These are phyloP conservation scores for Aegilops tauschii DNA, from an alignment of 176 grass and related monocot species.

Conservation along the genomic window DNA sequence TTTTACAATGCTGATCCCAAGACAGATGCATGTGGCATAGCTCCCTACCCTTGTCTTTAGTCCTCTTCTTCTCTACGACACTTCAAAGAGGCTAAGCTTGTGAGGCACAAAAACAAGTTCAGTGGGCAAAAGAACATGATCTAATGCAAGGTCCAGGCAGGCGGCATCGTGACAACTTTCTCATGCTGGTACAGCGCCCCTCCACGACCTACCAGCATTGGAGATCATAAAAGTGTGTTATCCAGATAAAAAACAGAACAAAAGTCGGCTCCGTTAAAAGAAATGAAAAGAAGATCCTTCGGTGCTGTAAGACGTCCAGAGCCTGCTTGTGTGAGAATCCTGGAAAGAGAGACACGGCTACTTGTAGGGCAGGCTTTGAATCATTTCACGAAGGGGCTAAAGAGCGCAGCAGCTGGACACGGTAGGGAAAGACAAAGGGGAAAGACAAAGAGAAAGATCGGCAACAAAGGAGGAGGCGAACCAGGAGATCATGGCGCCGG, in stretches of 20 bases:
- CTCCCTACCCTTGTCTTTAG: conserved; percentile 30
- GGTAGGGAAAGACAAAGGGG: conserved; percentile 46
- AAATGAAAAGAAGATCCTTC: conserved; percentile 44
- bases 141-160: conserved; percentile 12
- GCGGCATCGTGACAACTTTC: conserved; percentile 31
- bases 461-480: conserved; percentile 39
- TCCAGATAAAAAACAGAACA: conserved; percentile 28
- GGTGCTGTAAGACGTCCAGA: conserved; percentile 53
- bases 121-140: conserved; percentile 41
- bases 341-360: conserved; percentile 68
- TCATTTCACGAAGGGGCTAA: conserved; percentile 71
- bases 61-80: conserved; percentile 37
- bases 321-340: conserved; percentile 69
- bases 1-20: conserved; percentile 68
- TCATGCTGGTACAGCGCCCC: conserved; percentile 19
- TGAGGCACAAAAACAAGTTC: conserved; percentile 55
- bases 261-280: conserved; percentile 36
- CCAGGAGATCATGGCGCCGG: conserved; percentile 72
- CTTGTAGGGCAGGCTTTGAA: conserved; percentile 90
- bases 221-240: conserved; percentile 43
- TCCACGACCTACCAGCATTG: conserved; percentile 23
- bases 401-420: conserved; percentile 32
- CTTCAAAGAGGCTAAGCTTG: conserved; percentile 49
- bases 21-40: conserved; percentile 37
- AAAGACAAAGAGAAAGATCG: conserved; percentile 57